A percentile compares a stretch with the other conserved stretches of the same genome.
Evolutionary conservation across 1,139 yeast genomes (phyloP).

Genomic region (Candida glucosophila): DNA sequence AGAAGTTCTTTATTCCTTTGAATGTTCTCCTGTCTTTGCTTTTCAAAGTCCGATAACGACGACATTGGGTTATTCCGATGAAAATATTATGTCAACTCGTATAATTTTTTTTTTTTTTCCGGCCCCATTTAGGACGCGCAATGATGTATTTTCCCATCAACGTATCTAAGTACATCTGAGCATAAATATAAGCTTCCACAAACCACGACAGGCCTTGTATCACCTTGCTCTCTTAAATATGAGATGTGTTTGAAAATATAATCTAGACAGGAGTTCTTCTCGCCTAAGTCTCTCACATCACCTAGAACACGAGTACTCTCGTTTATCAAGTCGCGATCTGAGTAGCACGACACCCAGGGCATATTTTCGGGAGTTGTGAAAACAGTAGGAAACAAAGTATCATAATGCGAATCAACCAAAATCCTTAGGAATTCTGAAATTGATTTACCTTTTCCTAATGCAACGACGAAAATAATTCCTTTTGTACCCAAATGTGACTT

Average conservation of each 20-base stretch:
- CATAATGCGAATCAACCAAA: constrained; percentile 36
- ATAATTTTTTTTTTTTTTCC: no score
- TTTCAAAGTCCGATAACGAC: constrained; percentile 54
- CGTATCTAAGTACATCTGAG: constrained; percentile 51
- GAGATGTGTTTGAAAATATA: constrained; percentile 18
- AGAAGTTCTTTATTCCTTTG: constrained; percentile 33
- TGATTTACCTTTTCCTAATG: constrained; percentile 68
- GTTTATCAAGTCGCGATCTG: constrained; percentile 29
- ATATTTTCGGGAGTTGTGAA: constrained; percentile 73
- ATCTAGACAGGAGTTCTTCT: constrained; percentile 21
- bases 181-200: constrained; percentile 79
- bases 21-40: constrained; percentile 51
- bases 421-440: constrained; percentile 43
- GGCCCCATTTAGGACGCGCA: no score
- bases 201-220: constrained; percentile 37
- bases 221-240: constrained; percentile 12
- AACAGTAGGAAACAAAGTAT: constrained; percentile 50
- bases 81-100: no score
- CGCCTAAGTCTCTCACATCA: constrained; percentile 2
- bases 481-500: no score
- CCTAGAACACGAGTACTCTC: constrained; percentile 12
- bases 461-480: constrained; percentile 59
- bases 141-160: constrained; percentile 2
- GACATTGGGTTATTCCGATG: no score
- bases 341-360: constrained; percentile 77